phyloP scores from a whole-genome alignment of 257 asterid species.

The Schizonepeta tenuifolia region DNA sequence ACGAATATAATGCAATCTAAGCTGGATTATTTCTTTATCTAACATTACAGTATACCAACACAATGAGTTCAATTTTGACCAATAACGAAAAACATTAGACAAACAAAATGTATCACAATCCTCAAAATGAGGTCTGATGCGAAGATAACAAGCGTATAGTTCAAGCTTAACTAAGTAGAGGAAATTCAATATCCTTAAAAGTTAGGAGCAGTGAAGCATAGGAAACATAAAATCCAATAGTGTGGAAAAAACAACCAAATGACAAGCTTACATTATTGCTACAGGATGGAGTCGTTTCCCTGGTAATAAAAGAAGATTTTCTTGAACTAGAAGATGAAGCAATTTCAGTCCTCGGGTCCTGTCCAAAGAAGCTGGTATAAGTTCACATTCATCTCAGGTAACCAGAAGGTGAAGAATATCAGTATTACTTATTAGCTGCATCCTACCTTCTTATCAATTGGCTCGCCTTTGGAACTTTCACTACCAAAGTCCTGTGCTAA shows the following conservation, averaged over 20 bases:
- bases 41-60: background rate
- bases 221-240: background rate
- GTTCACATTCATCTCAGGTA: conserved; percentile 31
- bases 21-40: background rate
- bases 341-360: conserved; percentile 43
- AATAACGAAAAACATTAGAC: background rate
- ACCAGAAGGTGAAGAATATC: conserved; percentile 28
- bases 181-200: background rate
- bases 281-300: conserved; percentile 32
- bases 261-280: conserved; percentile 41
- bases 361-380: conserved; percentile 37
- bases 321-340: conserved; percentile 43
- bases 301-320: conserved; percentile 37
- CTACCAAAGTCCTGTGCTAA: conserved; percentile 33
- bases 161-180: background rate
- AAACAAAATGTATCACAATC: background rate
- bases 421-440: conserved; percentile 12
- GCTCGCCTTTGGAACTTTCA: conserved; percentile 49
- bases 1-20: background rate
- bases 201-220: background rate
- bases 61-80: background rate
- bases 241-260: background rate
- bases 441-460: conserved; percentile 47
- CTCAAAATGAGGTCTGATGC: background rate
- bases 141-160: background rate